Evolutionary conservation across 2,329 filamentous ascomycete species (phyloP).

Genomic region (Meredithiella fracta): DNA sequence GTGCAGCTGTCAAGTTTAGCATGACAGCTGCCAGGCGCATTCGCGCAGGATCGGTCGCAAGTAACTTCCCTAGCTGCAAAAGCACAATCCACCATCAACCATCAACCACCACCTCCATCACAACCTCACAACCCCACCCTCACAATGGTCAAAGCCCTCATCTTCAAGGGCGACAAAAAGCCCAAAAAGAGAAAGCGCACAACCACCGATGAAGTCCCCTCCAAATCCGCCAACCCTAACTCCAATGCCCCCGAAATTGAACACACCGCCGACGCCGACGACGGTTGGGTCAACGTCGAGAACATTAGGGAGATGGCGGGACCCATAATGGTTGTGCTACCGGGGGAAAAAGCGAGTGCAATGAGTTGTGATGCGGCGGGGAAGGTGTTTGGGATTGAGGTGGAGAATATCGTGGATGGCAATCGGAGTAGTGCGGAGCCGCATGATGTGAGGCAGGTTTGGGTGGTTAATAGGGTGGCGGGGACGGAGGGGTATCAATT

Average conservation of each 20-base stretch:
- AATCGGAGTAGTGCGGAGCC: constrained; percentile 78
- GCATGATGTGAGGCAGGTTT: constrained; percentile 90
- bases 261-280: constrained; percentile 42
- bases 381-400: constrained; percentile 61
- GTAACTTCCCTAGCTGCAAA: background rate
- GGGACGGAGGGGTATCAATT: constrained; percentile 72
- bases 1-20: background rate
- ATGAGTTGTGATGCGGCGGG: constrained; percentile 76
- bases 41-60: constrained; percentile 1
- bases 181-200: constrained; percentile 73
- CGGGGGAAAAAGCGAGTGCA: constrained; percentile 55
- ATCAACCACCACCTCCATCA: background rate
- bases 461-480: constrained; percentile 70
- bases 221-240: constrained; percentile 12
- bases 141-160: constrained; percentile 69
- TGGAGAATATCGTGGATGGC: constrained; percentile 79
- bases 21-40: background rate
- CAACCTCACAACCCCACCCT: background rate
- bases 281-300: constrained; percentile 85
- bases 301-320: constrained; percentile 57
- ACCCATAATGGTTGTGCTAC: constrained; percentile 67
- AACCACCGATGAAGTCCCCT: constrained; percentile 8
- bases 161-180: constrained; percentile 97
- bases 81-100: background rate
- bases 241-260: constrained; percentile 14